Percentiles rank a stretch among this genome's conserved stretches.
These are phyloP conservation scores for Aquilaria agallochum DNA, from an alignment of 441 rosid species.

Conservation along the genomic window DNA sequence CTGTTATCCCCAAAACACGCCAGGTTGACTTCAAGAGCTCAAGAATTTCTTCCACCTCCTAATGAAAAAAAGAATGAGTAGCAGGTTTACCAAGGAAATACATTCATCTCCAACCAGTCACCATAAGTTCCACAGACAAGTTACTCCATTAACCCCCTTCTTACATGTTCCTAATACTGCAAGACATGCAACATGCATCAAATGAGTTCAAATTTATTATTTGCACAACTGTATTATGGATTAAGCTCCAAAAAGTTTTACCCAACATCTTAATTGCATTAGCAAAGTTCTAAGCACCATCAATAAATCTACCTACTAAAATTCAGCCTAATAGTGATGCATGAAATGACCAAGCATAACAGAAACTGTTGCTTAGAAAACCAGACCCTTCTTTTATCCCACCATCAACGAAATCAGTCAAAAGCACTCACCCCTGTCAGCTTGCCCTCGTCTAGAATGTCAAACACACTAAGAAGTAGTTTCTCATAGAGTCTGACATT, in stretches of 20 bases:
- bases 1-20: constrained; percentile 96
- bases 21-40: constrained; percentile 96
- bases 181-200: too few relatives aligned
- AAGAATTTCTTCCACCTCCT: constrained; percentile 99
- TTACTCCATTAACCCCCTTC: constrained; percentile 6
- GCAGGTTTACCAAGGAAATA: constrained; percentile 15
- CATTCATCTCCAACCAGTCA: constrained; percentile 3
- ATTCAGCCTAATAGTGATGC: too few relatives aligned
- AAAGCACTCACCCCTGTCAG: constrained; percentile 72
- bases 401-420: constrained; percentile 12
- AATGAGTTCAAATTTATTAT: too few relatives aligned
- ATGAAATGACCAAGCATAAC: neutral
- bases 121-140: neutral
- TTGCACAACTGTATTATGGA: too few relatives aligned
- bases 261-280: too few relatives aligned
- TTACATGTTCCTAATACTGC: neutral
- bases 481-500: constrained; percentile 92
- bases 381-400: constrained; percentile 2
- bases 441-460: constrained; percentile 95
- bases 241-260: too few relatives aligned
- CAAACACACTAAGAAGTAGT: constrained; percentile 91
- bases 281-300: too few relatives aligned
- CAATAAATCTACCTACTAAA: too few relatives aligned
- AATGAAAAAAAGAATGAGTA: constrained; percentile 18
- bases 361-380: neutral